These are phyloP conservation scores for Bipolaris bicolor DNA, from an alignment of 2,329 filamentous ascomycete genomes.

Conservation along the genomic window DNA sequence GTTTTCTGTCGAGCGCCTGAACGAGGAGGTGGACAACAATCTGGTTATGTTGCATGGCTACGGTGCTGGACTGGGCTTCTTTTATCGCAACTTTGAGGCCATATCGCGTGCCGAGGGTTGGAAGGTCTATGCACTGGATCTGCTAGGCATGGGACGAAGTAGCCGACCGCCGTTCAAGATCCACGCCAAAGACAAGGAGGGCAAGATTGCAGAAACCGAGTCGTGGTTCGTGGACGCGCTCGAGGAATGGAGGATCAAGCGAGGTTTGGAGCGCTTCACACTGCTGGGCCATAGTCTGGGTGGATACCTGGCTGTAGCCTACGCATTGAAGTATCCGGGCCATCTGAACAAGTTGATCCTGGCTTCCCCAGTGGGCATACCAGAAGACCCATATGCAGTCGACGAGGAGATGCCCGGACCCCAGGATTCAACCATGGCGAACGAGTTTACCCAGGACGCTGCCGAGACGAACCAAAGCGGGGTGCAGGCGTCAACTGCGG, in stretches of 20 bases:
- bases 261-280: constrained; percentile 91
- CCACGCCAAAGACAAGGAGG: constrained; percentile 77
- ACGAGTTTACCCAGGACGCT: constrained; percentile 82
- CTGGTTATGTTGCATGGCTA: constrained; percentile 97
- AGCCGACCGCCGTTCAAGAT: constrained; percentile 84
- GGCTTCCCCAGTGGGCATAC: constrained; percentile 91
- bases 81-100: constrained; percentile 96
- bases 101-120: constrained; percentile 79
- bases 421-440: constrained; percentile 71
- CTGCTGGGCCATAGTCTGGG: constrained; percentile 91
- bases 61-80: constrained; percentile 93
- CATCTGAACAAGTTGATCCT: constrained; percentile 94
- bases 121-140: constrained; percentile 91
- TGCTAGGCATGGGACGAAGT: constrained; percentile 93
- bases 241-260: constrained; percentile 91
- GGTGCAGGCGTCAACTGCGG: constrained; percentile 67
- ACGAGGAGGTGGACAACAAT: constrained; percentile 80
- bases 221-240: constrained; percentile 95
- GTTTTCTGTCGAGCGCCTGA: constrained; percentile 84
- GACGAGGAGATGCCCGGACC: constrained; percentile 79
- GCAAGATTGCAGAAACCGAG: constrained; percentile 87
- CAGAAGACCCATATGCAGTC: constrained; percentile 90
- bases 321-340: constrained; percentile 95
- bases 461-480: constrained; percentile 67
- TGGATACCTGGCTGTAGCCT: constrained; percentile 92